Evolutionary conservation across 495 filamentous ascomycete species (phyloP), one percentile per base, ranked within the genome.

Genomic region (Clohesyomyces aquaticus): DNA sequence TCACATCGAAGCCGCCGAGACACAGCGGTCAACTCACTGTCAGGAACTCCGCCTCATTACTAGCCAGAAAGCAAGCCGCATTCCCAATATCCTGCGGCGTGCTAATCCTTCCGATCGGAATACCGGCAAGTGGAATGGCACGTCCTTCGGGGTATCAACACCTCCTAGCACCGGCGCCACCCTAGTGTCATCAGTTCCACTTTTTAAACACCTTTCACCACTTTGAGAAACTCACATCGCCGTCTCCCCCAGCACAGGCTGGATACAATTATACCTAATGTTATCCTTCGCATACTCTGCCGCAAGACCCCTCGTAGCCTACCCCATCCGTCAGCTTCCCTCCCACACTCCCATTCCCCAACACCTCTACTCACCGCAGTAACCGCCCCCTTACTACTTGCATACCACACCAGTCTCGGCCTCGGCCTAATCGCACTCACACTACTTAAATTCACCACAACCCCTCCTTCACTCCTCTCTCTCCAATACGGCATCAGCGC

Each of bases 361-460:
- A n/a, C 45, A 47, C 8, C 21, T n/a, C 8, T 12, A 53, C 50
- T 53, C 23, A 53, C 50, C 25, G 26, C 87, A 26, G 81, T 78
- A 1, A 87, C 84, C 23, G 86, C 85, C 4, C 80, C 83, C 71
- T 88, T 88, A 48, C 80, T 83, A 0, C 82, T 81, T 67, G 87
- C 87, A 66, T 87, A 88, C 84, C 83, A 87, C 4, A 86, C 84
- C 58, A 88, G 74, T 3, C 83, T 82, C 4, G 83, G 83, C 14
- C 85, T 77, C 2, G 85, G 85, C 53, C 85, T 77, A 21, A 77
- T 78, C 11, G 82, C 83, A 3, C 83, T 85, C 28, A 85, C 85
- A 1, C 81, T 85, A 1, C 84, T 84, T 27, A 87, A 82, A 70
- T 88, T 87, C 62, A 88, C 83, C 62, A 88, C 81, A 8, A 71